Percentiles rank a stretch among this genome's conserved stretches.
phyloP scores from a whole-genome alignment of 768 basidiomycete genomes.

The Suillus decipiens region DNA sequence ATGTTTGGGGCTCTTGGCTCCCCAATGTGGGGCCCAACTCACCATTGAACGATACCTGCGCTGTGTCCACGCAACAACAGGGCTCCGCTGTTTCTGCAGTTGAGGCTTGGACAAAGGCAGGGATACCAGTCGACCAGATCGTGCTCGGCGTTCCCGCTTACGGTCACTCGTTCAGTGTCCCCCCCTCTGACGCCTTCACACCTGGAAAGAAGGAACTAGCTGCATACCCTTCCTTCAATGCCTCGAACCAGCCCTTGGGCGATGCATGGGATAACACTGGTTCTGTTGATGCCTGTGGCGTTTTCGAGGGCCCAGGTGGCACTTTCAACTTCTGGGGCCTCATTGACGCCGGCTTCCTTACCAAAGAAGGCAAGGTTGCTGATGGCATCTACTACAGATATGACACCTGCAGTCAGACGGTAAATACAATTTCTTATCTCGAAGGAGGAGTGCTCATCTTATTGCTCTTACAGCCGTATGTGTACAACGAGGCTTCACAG shows the following conservation, averaged over 20 bases:
- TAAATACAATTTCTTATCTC: constrained; percentile 33
- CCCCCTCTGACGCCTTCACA: constrained; percentile 38
- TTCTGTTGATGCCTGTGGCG: constrained; percentile 58
- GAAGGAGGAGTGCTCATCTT: background rate
- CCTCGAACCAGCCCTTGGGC: constrained; percentile 45
- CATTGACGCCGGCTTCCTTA: constrained; percentile 56
- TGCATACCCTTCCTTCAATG: constrained; percentile 52
- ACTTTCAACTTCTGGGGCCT: constrained; percentile 63
- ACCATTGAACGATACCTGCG: constrained; percentile 78
- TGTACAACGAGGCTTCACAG: constrained; percentile 57
- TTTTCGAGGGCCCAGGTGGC: constrained; percentile 48
- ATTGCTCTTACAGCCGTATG: constrained; percentile 52
- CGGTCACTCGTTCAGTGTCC: constrained; percentile 69
- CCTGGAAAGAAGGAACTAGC: constrained; percentile 38
- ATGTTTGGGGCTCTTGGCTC: constrained; percentile 55
- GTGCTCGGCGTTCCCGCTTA: constrained; percentile 82
- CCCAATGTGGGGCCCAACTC: constrained; percentile 74
- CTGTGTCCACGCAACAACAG: constrained; percentile 51
- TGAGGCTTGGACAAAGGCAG: constrained; percentile 70
- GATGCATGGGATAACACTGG: constrained; percentile 55
- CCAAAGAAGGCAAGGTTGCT: constrained; percentile 28
- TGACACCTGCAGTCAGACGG: constrained; percentile 73
- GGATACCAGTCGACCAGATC: constrained; percentile 70
- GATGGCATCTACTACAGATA: constrained; percentile 53
- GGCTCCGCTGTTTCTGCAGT: constrained; percentile 81